phyloP scores from a whole-genome alignment of 805 yeast genomes.

The Barnettozyma salicaria region DNA sequence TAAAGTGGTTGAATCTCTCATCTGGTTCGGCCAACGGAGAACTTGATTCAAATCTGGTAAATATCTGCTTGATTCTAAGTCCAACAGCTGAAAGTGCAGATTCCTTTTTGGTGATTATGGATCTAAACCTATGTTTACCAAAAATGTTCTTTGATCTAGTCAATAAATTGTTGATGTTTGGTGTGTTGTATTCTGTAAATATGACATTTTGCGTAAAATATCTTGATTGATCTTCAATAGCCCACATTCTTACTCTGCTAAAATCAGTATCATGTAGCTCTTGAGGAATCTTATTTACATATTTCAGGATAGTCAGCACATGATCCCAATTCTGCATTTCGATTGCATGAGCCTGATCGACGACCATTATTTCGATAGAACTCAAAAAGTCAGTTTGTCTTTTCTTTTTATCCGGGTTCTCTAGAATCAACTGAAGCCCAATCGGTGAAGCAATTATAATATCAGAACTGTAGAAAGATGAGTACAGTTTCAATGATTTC shows the following conservation, averaged over 20 bases:
- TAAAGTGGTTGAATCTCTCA: constrained; percentile 74
- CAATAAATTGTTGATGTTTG: constrained; percentile 66
- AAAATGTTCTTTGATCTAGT: constrained; percentile 46
- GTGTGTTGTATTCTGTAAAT: constrained; percentile 72
- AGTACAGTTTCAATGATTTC: constrained; percentile 75
- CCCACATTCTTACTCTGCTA: constrained; percentile 87
- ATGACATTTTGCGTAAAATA: constrained; percentile 72
- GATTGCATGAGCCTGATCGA: constrained; percentile 81
- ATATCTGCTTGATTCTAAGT: constrained; percentile 58
- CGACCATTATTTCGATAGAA: constrained; percentile 74
- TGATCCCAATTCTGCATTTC: constrained; percentile 95
- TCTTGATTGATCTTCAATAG: constrained; percentile 73
- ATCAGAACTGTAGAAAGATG: constrained; percentile 81
- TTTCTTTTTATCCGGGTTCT: constrained; percentile 49
- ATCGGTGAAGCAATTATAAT: constrained; percentile 87
- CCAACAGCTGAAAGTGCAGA: constrained; percentile 64
- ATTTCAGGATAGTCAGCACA: constrained; percentile 56
- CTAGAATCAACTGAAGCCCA: constrained; percentile 76
- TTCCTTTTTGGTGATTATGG: constrained; percentile 35
- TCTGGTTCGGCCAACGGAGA: constrained; percentile 68
- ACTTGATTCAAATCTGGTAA: constrained; percentile 59
- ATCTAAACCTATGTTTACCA: constrained; percentile 56
- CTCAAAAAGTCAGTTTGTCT: constrained; percentile 77
- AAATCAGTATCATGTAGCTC: constrained; percentile 83
- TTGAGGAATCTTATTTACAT: constrained; percentile 71